Evolutionary conservation across 371 early-diverging fungal species (phyloP).

Genomic region (Phascolomyces articulosus): DNA sequence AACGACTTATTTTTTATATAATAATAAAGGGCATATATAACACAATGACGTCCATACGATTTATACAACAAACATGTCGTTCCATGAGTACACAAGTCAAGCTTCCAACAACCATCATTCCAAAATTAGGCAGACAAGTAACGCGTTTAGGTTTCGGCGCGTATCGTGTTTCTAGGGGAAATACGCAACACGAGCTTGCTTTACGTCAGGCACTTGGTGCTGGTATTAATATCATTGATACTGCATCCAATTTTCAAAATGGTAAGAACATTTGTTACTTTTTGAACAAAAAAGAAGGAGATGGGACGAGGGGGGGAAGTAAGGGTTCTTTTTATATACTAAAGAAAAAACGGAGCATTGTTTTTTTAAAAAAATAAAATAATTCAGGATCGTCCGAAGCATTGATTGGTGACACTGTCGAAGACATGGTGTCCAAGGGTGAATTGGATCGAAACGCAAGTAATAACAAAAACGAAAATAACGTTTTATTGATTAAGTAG

Average conservation of each 20-base stretch:
- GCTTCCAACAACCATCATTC: constrained; percentile 22
- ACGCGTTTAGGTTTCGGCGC: constrained; percentile 70
- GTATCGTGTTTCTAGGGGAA: constrained; percentile 46
- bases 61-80: constrained; percentile 6
- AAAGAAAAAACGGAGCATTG: background rate
- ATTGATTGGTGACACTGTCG: constrained; percentile 60
- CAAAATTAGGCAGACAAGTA: constrained; percentile 47
- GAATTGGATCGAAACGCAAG: constrained; percentile 51
- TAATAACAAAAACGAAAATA: no score
- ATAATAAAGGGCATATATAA: background rate
- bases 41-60: background rate
- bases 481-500: no score
- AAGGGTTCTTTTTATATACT: no score
- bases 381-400: constrained; percentile 59
- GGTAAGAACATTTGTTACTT: constrained; percentile 38
- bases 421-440: constrained; percentile 32
- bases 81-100: constrained; percentile 1
- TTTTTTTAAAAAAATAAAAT: background rate
- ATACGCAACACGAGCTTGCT: constrained; percentile 50
- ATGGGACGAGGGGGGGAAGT: no score
- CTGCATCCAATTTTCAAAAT: constrained; percentile 73
- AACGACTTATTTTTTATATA: no score
- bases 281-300: no score
- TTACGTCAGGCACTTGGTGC: constrained; percentile 55
- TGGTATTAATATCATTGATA: constrained; percentile 79